Conservation (phyloP, 257 asterid species). For the Solanum chiquidenum region DNA sequence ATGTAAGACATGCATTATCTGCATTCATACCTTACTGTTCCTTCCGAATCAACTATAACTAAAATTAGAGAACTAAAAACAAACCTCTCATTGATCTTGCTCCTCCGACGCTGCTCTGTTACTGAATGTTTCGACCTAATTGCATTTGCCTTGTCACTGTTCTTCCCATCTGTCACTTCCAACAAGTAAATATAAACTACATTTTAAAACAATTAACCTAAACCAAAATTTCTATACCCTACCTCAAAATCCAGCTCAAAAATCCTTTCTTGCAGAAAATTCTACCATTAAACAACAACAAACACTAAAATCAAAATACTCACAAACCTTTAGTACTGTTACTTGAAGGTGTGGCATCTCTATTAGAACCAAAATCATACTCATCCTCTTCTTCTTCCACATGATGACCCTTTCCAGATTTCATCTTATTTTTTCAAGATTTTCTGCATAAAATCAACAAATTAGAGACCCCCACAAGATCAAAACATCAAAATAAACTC, state of each 20-base stretch:
- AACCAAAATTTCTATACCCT: not conserved
- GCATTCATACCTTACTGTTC: not conserved
- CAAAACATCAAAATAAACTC: constrained; percentile 1
- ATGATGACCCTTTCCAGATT: constrained; percentile 61
- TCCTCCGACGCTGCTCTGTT: constrained; percentile 28
- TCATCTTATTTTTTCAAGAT: constrained; percentile 27
- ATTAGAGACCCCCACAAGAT: constrained; percentile 18
- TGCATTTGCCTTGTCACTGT: constrained; percentile 26
- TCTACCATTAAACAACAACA: not conserved
- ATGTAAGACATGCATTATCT: not conserved
- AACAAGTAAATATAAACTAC: not conserved
- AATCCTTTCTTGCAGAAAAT: not conserved
- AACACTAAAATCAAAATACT: not conserved
- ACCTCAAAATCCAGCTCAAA: not conserved
- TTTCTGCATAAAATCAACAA: constrained; percentile 19
- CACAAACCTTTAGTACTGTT: constrained; percentile 44
- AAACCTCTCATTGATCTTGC: constrained; percentile 37
- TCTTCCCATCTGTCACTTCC: constrained; percentile 21
- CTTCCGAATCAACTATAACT: not conserved
- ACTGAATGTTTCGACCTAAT: constrained; percentile 32
- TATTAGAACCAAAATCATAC: constrained; percentile 50
- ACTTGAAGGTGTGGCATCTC: constrained; percentile 42
- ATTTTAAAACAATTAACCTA: not conserved
- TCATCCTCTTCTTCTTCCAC: constrained; percentile 79
- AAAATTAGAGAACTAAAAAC: not conserved